Percentiles rank a stretch among this genome's conserved stretches.
Evolutionary conservation across 768 basidiomycete genomes (phyloP).

Genomic region (Suillus weaverae): DNA sequence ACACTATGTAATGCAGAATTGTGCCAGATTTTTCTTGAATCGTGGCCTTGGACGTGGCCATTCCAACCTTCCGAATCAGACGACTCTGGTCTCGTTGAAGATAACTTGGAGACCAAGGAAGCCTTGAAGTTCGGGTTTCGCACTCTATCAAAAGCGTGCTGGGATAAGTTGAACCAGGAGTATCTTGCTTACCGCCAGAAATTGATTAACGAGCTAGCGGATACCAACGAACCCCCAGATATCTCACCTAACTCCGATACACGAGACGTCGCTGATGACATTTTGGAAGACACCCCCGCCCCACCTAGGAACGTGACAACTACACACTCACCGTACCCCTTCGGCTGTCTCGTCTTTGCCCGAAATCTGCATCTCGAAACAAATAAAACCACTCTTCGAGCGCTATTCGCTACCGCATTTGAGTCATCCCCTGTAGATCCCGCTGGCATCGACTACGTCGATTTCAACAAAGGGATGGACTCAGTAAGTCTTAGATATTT

Average conservation of each 20-base stretch:
- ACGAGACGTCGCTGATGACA: not conserved
- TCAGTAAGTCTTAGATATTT: slow-evolving; percentile 43
- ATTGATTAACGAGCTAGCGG: slow-evolving; percentile 49
- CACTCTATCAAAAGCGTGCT: slow-evolving; percentile 51
- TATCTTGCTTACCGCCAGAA: slow-evolving; percentile 63
- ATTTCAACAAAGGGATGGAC: slow-evolving; percentile 77
- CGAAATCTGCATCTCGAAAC: slow-evolving; percentile 71
- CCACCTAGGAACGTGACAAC: slow-evolving; percentile 14
- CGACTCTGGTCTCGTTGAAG: not conserved
- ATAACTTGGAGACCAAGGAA: slow-evolving; percentile 31
- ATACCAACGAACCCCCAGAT: slow-evolving; percentile 1
- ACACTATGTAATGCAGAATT: slow-evolving; percentile 46
- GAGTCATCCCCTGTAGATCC: slow-evolving; percentile 5
- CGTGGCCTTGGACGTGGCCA: slow-evolving; percentile 63
- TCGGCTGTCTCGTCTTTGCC: slow-evolving; percentile 66
- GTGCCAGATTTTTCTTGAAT: slow-evolving; percentile 40
- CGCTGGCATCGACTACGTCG: slow-evolving; percentile 70
- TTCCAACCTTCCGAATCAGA: not conserved
- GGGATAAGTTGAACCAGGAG: slow-evolving; percentile 66
- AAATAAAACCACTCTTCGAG: slow-evolving; percentile 77
- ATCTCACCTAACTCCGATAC: not conserved
- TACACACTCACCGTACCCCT: slow-evolving; percentile 50
- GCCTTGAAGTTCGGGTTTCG: slow-evolving; percentile 63
- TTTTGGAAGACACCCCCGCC: not conserved
- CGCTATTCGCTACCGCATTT: slow-evolving; percentile 52